phyloP scores from a whole-genome alignment of 2,329 filamentous ascomycete genomes.

The Pestalotiopsis sp. region DNA sequence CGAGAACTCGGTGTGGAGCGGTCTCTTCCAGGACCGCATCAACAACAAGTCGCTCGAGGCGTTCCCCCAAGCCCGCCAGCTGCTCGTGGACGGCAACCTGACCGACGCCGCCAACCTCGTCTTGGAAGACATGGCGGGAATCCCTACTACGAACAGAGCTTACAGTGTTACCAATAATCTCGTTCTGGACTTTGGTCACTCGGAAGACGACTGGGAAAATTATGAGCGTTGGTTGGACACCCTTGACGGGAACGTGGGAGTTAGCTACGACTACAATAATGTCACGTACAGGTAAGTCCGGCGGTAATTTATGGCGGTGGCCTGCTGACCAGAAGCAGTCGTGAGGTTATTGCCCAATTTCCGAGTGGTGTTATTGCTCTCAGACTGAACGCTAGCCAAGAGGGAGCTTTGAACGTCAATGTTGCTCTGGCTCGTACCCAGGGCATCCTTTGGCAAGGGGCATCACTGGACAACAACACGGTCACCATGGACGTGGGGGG shows the following conservation, averaged over 20 bases:
- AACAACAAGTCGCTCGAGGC: slow-evolving; percentile 33
- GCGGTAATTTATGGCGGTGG: slow-evolving; percentile 34
- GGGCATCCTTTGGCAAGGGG: slow-evolving; percentile 1
- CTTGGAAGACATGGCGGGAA: slow-evolving; percentile 34
- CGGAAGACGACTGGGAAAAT: slow-evolving; percentile 17
- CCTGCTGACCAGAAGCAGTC: slow-evolving; percentile 24
- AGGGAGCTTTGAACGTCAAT: slow-evolving; percentile 1
- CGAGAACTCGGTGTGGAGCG: slow-evolving; percentile 46
- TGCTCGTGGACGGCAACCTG: slow-evolving; percentile 33
- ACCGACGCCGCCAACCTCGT: slow-evolving; percentile 33
- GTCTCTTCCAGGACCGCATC: slow-evolving; percentile 38
- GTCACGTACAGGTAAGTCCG: slow-evolving; percentile 20
- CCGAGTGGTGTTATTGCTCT: slow-evolving; percentile 12
- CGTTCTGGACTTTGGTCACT: slow-evolving; percentile 18
- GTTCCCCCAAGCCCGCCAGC: slow-evolving; percentile 34
- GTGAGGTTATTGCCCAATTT: slow-evolving; percentile 13
- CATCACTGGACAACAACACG: slow-evolving; percentile 1
- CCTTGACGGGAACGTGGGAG: slow-evolving; percentile 26
- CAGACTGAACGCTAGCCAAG: slow-evolving; percentile 16
- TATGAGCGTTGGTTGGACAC: slow-evolving; percentile 31
- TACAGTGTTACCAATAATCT: slow-evolving; percentile 35
- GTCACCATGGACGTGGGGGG: slow-evolving; percentile 1
- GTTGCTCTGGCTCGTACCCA: not conserved
- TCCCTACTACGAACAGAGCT: slow-evolving; percentile 35
- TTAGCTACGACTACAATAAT: slow-evolving; percentile 32